Conservation (phyloP, 768 basidiomycete species). For the Pisolithus orientalis region DNA sequence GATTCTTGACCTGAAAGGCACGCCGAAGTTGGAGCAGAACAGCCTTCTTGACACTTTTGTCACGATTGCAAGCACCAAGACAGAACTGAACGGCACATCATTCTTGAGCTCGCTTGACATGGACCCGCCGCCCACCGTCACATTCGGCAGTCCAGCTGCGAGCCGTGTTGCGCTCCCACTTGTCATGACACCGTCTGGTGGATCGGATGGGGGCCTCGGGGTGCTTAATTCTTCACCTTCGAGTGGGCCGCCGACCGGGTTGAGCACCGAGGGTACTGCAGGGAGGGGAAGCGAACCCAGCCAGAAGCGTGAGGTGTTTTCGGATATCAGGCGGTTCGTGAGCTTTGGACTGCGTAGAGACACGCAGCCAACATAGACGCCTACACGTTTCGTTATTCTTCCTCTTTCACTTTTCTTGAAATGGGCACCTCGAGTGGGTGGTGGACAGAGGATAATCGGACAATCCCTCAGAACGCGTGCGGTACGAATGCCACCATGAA, state of each 20-base stretch:
- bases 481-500: neutral
- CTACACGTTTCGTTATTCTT: too few species aligned
- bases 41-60: constrained; percentile 87
- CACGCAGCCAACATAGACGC: constrained; percentile 27
- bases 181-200: constrained; percentile 23
- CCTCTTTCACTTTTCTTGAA: too few species aligned
- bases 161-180: constrained; percentile 55
- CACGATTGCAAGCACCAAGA: constrained; percentile 86
- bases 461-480: too few species aligned
- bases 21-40: constrained; percentile 80
- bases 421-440: too few species aligned
- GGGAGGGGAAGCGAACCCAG: constrained; percentile 34
- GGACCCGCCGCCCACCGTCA: constrained; percentile 69
- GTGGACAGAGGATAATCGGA: too few species aligned
- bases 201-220: constrained; percentile 52
- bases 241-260: constrained; percentile 58
- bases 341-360: constrained; percentile 84
- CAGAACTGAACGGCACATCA: constrained; percentile 82
- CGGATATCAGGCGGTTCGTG: constrained; percentile 82
- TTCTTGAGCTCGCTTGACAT: constrained; percentile 94
- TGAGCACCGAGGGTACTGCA: constrained; percentile 37
- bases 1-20: constrained; percentile 95
- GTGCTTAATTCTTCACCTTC: constrained; percentile 54
- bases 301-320: constrained; percentile 74
- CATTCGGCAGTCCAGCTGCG: constrained; percentile 57